Conservation (phyloP, 768 basidiomycete genomes). For the Cyclocybe aegerita region DNA sequence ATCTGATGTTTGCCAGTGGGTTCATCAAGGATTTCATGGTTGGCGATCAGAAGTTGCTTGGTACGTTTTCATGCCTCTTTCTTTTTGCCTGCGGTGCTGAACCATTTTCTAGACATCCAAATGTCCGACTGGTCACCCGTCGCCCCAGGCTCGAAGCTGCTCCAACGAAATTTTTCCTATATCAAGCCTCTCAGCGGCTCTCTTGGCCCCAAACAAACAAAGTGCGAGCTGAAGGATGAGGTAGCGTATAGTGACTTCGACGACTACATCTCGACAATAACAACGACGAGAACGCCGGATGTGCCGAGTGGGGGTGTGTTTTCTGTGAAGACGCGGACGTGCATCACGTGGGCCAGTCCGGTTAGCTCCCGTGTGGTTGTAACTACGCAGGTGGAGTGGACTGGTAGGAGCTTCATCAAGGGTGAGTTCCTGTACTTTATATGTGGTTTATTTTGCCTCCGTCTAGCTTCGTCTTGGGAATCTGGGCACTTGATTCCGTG, state of each 20-base stretch:
- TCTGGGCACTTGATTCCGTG: not conserved
- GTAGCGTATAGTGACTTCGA: conserved; percentile 79
- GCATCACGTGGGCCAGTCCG: conserved; percentile 89
- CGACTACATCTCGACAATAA: conserved; percentile 77
- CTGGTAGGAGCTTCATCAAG: conserved; percentile 94
- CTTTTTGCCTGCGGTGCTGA: not conserved
- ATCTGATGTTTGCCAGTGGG: conserved; percentile 92
- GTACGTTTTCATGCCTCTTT: conserved; percentile 43
- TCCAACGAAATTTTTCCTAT: conserved; percentile 91
- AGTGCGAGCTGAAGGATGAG: conserved; percentile 94
- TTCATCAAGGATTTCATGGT: conserved; percentile 95
- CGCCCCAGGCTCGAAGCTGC: conserved; percentile 58
- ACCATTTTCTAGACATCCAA: conserved; percentile 72
- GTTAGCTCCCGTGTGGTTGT: conserved; percentile 79
- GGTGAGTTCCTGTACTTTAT: conserved; percentile 40
- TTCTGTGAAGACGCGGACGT: conserved; percentile 90
- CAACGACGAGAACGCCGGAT: conserved; percentile 91
- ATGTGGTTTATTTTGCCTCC: not conserved
- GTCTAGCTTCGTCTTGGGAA: not conserved
- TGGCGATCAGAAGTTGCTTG: conserved; percentile 83
- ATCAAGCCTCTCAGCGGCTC: conserved; percentile 89
- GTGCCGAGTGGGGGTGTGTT: conserved; percentile 95
- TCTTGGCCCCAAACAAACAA: conserved; percentile 92
- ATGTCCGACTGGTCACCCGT: conserved; percentile 92
- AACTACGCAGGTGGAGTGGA: conserved; percentile 94